Evolutionary conservation across 2,329 filamentous ascomycete species (phyloP).

Genomic region (Lachnellula subtilissima): DNA sequence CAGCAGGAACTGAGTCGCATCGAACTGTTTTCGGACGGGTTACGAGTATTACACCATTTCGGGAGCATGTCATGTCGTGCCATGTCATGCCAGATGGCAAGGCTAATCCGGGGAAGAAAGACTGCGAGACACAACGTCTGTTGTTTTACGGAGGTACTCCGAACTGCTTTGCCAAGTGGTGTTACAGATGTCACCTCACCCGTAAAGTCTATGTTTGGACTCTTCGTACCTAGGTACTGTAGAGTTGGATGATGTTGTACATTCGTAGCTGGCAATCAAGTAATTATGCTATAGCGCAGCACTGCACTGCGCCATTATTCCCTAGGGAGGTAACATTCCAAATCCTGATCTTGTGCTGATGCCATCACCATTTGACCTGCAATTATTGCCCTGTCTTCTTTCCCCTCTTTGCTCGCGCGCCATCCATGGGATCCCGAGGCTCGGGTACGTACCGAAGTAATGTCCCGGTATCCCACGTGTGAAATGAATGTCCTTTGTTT

Average conservation of each 20-base stretch:
- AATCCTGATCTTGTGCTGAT: slow-evolving; percentile 5
- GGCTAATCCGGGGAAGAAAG: slow-evolving; percentile 7
- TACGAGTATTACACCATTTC: neutral
- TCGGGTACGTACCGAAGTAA: neutral
- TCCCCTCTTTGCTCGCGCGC: neutral
- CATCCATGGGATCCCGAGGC: neutral
- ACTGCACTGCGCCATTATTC: neutral
- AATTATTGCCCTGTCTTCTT: neutral
- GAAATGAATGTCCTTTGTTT: too few relatives aligned
- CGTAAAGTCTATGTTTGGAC: too few relatives aligned
- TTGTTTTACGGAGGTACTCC: too few relatives aligned
- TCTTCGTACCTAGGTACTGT: too few relatives aligned
- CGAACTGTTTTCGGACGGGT: slow-evolving; percentile 5
- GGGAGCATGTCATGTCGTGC: neutral
- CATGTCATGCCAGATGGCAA: neutral
- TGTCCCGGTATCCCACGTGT: neutral
- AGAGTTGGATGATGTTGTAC: too few relatives aligned
- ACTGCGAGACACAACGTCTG: too few relatives aligned
- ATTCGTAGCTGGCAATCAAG: too few relatives aligned
- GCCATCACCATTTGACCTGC: neutral
- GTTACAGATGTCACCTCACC: too few relatives aligned
- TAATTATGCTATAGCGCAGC: too few relatives aligned
- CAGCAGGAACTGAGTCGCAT: too few relatives aligned
- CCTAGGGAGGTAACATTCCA: neutral
- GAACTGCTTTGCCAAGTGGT: too few relatives aligned